A percentile compares a stretch with the other conserved stretches of the same genome.
Conservation (phyloP, 441 rosid genomes). For the Pelargonium fulgidum region DNA sequence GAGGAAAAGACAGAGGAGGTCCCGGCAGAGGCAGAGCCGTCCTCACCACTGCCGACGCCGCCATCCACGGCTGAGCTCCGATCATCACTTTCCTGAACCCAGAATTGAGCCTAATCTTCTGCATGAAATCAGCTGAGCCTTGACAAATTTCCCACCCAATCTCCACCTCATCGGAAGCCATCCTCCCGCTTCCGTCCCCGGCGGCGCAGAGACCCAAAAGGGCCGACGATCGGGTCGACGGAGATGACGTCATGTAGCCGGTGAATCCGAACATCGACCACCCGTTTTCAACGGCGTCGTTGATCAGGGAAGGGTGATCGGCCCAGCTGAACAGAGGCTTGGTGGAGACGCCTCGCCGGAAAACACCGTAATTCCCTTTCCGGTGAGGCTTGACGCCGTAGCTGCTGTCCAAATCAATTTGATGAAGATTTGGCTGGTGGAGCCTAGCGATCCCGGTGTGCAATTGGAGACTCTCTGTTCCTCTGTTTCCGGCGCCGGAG, state of each 20-base stretch:
- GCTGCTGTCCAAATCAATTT: conserved; percentile 34
- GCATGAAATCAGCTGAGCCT: conserved; percentile 70
- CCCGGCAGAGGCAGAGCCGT: conserved; percentile 81
- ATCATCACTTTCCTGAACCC: conserved; percentile 27
- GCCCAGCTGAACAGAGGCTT: conserved; percentile 60
- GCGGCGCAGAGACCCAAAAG: conserved; percentile 54
- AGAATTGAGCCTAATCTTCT: conserved; percentile 61
- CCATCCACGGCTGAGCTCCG: conserved; percentile 20
- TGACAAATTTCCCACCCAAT: conserved; percentile 76
- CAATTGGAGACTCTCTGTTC: background rate
- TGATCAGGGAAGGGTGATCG: conserved; percentile 63
- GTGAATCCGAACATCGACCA: conserved; percentile 82
- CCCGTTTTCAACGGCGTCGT: conserved; percentile 76
- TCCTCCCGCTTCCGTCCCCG: conserved; percentile 37
- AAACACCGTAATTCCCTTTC: conserved; percentile 40
- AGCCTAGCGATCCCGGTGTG: conserved; percentile 17
- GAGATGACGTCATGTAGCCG: conserved; percentile 36
- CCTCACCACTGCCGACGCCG: conserved; percentile 52
- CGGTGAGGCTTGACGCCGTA: conserved; percentile 8
- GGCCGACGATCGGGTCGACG: conserved; percentile 30
- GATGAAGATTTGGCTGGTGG: conserved; percentile 38
- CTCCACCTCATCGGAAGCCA: conserved; percentile 33
- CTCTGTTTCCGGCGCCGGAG: background rate
- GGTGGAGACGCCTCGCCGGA: conserved; percentile 36
- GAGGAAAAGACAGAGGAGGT: conserved; percentile 82